Evolutionary conservation across 768 basidiomycete genomes (phyloP).

Genomic region (Kwoniella bestiolae): DNA sequence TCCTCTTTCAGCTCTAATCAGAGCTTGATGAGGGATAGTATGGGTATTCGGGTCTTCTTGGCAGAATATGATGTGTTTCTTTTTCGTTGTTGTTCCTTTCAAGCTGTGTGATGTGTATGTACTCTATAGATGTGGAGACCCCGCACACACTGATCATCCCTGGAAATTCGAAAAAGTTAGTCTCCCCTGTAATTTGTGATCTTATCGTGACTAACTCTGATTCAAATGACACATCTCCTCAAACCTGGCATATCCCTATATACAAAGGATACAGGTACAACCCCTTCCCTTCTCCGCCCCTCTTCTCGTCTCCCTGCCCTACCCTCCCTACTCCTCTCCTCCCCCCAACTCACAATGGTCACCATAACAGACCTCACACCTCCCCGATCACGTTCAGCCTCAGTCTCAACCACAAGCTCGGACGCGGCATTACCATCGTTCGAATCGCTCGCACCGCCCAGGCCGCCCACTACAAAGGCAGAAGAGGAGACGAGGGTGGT

Average conservation of each 20-base stretch:
- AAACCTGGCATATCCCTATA: neutral
- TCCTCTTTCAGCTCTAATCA: too few species aligned
- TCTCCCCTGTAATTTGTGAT: neutral
- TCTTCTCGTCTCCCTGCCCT: neutral
- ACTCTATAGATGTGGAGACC: neutral
- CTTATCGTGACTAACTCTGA: neutral
- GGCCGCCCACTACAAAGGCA: slow-evolving; percentile 46
- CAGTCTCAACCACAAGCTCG: slow-evolving; percentile 40
- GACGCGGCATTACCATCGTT: slow-evolving; percentile 38
- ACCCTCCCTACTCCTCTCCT: neutral
- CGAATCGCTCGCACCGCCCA: slow-evolving; percentile 40
- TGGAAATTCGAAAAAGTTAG: neutral
- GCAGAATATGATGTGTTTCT: too few species aligned
- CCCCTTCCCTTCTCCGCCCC: too few species aligned
- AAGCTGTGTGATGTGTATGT: neutral
- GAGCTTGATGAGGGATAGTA: too few species aligned
- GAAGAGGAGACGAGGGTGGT: slow-evolving; percentile 40
- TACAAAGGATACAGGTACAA: too few species aligned
- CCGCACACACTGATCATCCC: slow-evolving; percentile 2
- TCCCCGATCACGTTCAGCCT: slow-evolving; percentile 24
- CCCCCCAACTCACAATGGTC: neutral
- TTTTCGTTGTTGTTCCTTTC: too few species aligned
- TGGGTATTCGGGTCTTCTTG: too few species aligned
- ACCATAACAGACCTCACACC: neutral
- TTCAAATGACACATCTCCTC: too few species aligned